Evolutionary conservation across 805 yeast genomes (phyloP), one percentile per base, ranked within the genome.

Genomic region (Saturnispora bothae): DNA sequence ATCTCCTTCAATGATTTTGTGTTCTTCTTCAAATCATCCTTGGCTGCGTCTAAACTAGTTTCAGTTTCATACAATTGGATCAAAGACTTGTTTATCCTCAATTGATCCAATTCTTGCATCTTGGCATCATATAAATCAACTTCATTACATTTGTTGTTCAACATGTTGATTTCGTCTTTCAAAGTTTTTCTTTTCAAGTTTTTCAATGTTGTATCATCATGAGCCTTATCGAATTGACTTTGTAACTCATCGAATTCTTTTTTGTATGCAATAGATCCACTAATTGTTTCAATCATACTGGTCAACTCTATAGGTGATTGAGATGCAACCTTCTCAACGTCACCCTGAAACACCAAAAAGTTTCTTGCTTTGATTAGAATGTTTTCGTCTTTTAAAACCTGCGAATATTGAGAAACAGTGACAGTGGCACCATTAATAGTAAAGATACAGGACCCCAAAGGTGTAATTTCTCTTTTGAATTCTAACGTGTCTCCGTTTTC

Each of bases 271-370:
- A 65, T 58, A 0, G 95, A 83, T 0, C 96, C 95, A 43, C 94
- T 81, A 20, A 92, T 76, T 13, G 75, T 75, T 59, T 92, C 98
- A 39, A 92, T 64, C 43, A 88, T 58, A 31, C 63, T 67, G 2
- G 94, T 74, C 43, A 92, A 65, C 28, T 85, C 94, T 18, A 59
- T 57, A 0, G 96, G 75, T 0, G 89, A 75, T 54, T 88, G 94
- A 0, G 94, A 70, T 0, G 97, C 97, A 29, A 92, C 77, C 48
- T 78, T 81, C 56, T 89, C 97, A 36, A 92, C 94, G 54, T 89
- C 97, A 43, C 98, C 97, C 63, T 92, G 98, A 54, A 89, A 86
- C 6, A 92, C 97, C 43, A 92, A 62, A 51, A 89, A 89, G 56
- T 92, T 92, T 53, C 84, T 71, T 1, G 96, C 96, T 53, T 82